Conservation (phyloP, 2,329 filamentous ascomycete genomes). For the Aspergillus thermomutatus region DNA sequence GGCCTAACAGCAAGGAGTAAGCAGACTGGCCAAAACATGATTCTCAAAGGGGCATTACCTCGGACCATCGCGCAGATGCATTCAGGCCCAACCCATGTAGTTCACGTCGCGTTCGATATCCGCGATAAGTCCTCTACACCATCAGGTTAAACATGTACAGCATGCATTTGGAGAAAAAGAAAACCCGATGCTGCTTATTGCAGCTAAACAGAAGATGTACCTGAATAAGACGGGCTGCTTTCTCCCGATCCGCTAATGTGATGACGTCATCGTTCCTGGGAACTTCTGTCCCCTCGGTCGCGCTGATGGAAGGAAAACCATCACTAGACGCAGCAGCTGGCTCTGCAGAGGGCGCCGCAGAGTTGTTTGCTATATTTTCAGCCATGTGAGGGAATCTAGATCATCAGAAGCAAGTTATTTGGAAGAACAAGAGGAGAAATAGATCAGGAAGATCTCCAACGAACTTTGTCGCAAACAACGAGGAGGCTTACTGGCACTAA, state of each 20-base stretch:
- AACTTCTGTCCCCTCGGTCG: neutral
- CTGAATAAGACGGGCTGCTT: neutral
- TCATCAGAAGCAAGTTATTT: too few relatives aligned
- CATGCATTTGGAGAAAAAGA: neutral
- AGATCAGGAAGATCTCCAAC: too few relatives aligned
- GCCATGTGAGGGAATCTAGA: too few relatives aligned
- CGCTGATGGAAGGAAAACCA: neutral
- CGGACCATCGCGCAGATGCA: conserved; percentile 67
- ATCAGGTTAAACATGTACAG: neutral
- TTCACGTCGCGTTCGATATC: conserved; percentile 69
- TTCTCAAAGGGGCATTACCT: conserved; percentile 44
- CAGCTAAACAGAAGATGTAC: neutral
- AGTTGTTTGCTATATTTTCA: too few relatives aligned
- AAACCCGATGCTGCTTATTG: neutral
- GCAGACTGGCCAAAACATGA: neutral
- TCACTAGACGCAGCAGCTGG: neutral
- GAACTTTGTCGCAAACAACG: too few relatives aligned
- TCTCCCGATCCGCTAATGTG: neutral
- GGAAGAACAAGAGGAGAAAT: too few relatives aligned
- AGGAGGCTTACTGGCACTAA: too few relatives aligned
- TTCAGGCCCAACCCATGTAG: conserved; percentile 66
- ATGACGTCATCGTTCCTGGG: neutral
- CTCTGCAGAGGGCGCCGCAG: too few relatives aligned
- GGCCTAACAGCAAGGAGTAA: conserved; percentile 32
- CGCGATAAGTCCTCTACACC: conserved; percentile 68